phyloP scores from a whole-genome alignment of 345 rosid genomes.

The Adansonia digitata region DNA sequence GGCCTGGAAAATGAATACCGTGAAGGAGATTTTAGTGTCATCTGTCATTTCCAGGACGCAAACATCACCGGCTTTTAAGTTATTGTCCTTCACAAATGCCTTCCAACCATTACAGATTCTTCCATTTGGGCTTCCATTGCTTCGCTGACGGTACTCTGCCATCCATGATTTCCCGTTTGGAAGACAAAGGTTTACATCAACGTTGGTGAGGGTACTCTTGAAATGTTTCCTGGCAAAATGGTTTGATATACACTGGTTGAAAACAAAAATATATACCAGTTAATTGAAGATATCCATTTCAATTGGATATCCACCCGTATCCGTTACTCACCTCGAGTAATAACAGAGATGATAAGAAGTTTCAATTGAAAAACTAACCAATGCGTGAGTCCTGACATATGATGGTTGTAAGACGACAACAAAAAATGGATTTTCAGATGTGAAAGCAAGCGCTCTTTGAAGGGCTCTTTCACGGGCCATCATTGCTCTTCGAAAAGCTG shows the following conservation, averaged over 20 bases:
- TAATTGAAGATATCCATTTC: too few relatives aligned
- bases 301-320: too few relatives aligned
- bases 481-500: not conserved
- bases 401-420: not conserved
- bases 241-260: slow-evolving; percentile 11
- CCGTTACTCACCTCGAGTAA: too few relatives aligned
- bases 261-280: not conserved
- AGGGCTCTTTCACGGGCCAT: not conserved
- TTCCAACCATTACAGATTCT: slow-evolving; percentile 2
- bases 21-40: not conserved
- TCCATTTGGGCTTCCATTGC: not conserved
- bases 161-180: slow-evolving; percentile 7
- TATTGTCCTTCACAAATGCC: not conserved
- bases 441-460: not conserved
- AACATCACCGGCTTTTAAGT: not conserved
- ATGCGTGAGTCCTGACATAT: not conserved
- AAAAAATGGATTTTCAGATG: not conserved
- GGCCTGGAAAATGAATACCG: not conserved
- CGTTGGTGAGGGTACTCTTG: not conserved
- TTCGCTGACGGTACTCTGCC: not conserved
- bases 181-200: not conserved
- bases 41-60: not conserved
- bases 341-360: not conserved
- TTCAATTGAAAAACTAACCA: slow-evolving; percentile 3
- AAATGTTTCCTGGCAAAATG: slow-evolving; percentile 13